Conservation (phyloP, 176 grass and related monocot genomes). For the Carex pumila region DNA sequence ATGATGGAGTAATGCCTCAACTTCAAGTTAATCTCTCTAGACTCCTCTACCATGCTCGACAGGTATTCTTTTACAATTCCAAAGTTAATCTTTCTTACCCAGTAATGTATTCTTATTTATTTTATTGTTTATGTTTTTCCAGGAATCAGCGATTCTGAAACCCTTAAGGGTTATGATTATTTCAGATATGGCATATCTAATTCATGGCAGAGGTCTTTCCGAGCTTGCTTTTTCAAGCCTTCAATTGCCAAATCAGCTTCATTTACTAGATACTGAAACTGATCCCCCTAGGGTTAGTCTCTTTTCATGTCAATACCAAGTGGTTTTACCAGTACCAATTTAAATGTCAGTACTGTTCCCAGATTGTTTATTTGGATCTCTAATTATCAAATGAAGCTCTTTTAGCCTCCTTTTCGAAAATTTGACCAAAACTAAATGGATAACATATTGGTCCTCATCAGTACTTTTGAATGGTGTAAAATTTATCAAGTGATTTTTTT, state of each 20-base stretch:
- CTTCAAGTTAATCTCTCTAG: conserved; percentile 33
- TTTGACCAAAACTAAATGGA: neutral
- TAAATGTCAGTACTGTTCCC: too few species aligned
- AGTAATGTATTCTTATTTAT: neutral
- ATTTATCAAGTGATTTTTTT: too few species aligned
- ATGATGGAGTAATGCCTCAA: conserved; percentile 38
- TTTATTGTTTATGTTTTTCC: neutral
- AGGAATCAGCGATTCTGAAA: conserved; percentile 61
- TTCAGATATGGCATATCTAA: conserved; percentile 68
- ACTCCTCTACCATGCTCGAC: conserved; percentile 25
- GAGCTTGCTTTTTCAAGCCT: conserved; percentile 42
- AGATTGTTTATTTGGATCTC: neutral
- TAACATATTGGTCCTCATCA: neutral
- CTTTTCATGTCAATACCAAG: neutral
- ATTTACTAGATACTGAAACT: conserved; percentile 67
- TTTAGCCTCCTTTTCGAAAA: neutral
- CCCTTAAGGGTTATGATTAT: conserved; percentile 69
- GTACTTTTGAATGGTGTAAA: too few species aligned
- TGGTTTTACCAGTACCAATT: neutral
- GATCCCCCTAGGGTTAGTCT: conserved; percentile 41
- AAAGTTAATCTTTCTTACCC: neutral
- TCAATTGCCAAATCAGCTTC: conserved; percentile 35
- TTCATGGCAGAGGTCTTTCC: conserved; percentile 61
- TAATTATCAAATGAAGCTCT: neutral
- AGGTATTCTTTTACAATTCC: conserved; percentile 4